phyloP scores from a whole-genome alignment of 176 grass and related monocot genomes.

The Panicum miliaceum region DNA sequence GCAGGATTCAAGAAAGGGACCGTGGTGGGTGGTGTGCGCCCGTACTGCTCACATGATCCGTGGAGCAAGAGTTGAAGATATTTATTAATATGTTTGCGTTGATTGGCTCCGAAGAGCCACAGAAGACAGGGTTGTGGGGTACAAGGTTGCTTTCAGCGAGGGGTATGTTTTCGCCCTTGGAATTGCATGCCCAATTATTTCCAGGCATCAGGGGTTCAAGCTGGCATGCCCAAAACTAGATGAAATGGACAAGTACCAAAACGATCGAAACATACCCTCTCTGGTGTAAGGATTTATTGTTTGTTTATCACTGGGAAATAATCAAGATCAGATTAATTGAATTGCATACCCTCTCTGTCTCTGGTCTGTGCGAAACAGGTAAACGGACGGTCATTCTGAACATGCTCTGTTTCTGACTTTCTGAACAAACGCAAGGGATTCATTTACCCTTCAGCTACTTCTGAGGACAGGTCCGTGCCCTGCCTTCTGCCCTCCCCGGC shows the following conservation, averaged over 20 bases:
- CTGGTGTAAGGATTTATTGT: background rate
- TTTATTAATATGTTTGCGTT: slow-evolving; percentile 31
- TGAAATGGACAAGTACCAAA: background rate
- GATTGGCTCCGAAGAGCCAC: slow-evolving; percentile 38
- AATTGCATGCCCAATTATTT: slow-evolving; percentile 35
- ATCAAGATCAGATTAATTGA: background rate
- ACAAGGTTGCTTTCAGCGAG: slow-evolving; percentile 36
- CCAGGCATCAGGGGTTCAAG: background rate
- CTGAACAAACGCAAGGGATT: background rate
- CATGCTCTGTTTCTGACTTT: background rate
- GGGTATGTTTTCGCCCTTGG: slow-evolving; percentile 15
- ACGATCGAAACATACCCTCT: background rate
- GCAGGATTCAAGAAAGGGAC: slow-evolving; percentile 50
- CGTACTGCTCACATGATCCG: slow-evolving; percentile 45
- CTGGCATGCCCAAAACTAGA: background rate
- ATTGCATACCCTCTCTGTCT: background rate
- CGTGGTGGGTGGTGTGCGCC: slow-evolving; percentile 37
- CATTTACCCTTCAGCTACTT: background rate
- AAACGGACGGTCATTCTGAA: background rate
- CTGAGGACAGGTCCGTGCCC: no score
- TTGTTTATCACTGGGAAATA: background rate
- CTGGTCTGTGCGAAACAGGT: no score
- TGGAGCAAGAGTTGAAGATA: slow-evolving; percentile 40
- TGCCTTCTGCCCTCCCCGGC: background rate
- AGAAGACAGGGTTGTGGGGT: slow-evolving; percentile 38